Base-by-base conservation (phyloP, 2,329 filamentous ascomycete genomes). In the Knufia petricola region DNA sequence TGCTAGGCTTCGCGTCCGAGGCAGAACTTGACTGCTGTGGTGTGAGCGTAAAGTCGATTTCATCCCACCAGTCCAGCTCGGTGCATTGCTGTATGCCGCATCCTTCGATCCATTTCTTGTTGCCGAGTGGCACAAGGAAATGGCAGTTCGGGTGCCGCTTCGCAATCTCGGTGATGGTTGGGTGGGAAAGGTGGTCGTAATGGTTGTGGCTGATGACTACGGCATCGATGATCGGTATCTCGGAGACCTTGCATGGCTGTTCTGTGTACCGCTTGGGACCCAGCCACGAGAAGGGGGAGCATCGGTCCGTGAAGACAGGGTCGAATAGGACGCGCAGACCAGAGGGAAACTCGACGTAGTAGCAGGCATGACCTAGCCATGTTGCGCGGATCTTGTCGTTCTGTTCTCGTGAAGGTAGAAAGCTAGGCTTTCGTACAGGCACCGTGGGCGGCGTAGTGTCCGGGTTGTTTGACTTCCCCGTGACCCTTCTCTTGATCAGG, bases 51-150 rank as follows among this genome's bases (percentile, higher is more conserved):
- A 95, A 65, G 41, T 90, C 81, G 4, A 80, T 76, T 54, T 86
- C 82, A 58, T 94, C 82, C 90, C 90, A 95, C 90, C 90, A 95
- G 67, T 96, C 90, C 60, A 95, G 66, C 68, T 95, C 89, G 0
- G 87, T 94, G 37, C 90, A 82, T 51, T 87, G 85, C 1, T 76
- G 55, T 47, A 95, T 78, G 1, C 86, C 87, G 21, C 73, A 74
- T 2, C 73, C 69, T 40, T 73, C 70, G 64, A 96, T 95, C 89
- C 89, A 95, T 41, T 76, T 70, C 65, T 85, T 85, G 50, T 94
- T 79, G 1, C 87, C 87, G 3, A 95, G 67, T 0, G 87, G 87
- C 19, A 88, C 88, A 55, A 95, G 92, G 69, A 92, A 95, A 55
- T 94, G 87, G 34, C 79, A 87, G 12, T 84, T 75, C 0, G 87